phyloP scores from a whole-genome alignment of 1,284 basidiomycete genomes.

The Fomitopsis pinicola region DNA sequence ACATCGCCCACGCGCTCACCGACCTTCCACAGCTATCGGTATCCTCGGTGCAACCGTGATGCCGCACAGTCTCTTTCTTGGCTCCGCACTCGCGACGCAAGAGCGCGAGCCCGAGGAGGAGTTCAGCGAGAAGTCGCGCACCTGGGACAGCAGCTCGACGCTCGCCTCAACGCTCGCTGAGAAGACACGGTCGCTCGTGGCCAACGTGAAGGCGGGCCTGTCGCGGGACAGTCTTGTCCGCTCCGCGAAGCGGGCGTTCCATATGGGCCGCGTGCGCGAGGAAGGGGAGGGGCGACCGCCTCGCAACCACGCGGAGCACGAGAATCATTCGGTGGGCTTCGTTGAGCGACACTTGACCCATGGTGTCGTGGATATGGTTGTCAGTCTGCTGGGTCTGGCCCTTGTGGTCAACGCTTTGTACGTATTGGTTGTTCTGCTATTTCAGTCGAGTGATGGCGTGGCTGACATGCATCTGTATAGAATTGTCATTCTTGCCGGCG shows the following conservation, averaged over 20 bases:
- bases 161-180: background rate
- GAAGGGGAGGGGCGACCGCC: slow-evolving; percentile 6
- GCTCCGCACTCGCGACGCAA: slow-evolving; percentile 81
- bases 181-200: background rate
- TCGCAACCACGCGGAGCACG: slow-evolving; percentile 30
- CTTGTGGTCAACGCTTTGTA: slow-evolving; percentile 85
- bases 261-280: background rate
- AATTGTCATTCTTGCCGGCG: slow-evolving; percentile 64
- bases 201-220: background rate
- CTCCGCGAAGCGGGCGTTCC: background rate
- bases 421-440: slow-evolving; percentile 10
- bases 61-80: slow-evolving; percentile 92
- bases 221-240: background rate
- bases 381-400: slow-evolving; percentile 75
- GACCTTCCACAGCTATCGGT: slow-evolving; percentile 60
- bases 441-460: background rate
- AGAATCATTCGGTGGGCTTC: slow-evolving; percentile 68
- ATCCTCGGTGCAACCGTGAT: slow-evolving; percentile 82
- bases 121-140: slow-evolving; percentile 3
- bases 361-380: slow-evolving; percentile 63
- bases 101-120: slow-evolving; percentile 46
- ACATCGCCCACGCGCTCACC: slow-evolving; percentile 2
- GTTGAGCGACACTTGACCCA: slow-evolving; percentile 79
- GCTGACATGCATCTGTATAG: slow-evolving; percentile 29
- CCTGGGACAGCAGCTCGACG: slow-evolving; percentile 1